Conservation (phyloP, 2,329 filamentous ascomycete species). For the Hypoxylon rubiginosum region DNA sequence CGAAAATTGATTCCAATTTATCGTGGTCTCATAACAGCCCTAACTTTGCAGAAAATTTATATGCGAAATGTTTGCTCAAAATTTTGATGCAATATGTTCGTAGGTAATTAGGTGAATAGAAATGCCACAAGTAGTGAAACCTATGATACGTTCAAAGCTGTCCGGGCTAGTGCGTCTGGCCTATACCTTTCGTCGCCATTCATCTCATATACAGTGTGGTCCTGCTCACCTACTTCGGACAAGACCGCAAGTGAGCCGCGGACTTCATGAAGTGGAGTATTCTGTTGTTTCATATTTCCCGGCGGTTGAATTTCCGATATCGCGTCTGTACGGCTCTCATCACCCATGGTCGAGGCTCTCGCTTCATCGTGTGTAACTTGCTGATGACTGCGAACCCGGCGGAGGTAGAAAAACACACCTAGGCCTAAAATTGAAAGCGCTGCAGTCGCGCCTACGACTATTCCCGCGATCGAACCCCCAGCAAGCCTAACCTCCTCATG, state of each 20-base stretch:
- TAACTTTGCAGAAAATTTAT: too few relatives aligned
- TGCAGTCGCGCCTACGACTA: conserved; percentile 14
- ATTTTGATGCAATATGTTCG: too few relatives aligned
- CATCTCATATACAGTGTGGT: conserved; percentile 14
- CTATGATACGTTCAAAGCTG: too few relatives aligned
- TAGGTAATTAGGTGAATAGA: too few relatives aligned
- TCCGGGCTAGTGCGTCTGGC: neutral
- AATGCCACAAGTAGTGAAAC: too few relatives aligned
- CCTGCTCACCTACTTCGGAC: conserved; percentile 16
- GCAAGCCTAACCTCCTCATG: neutral
- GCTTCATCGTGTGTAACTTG: neutral
- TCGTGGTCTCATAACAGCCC: too few relatives aligned
- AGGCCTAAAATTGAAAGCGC: conserved; percentile 3
- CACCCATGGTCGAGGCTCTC: neutral
- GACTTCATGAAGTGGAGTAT: conserved; percentile 1
- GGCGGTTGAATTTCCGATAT: neutral
- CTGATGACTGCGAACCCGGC: neutral
- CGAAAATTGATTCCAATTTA: too few relatives aligned
- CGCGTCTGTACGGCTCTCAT: neutral
- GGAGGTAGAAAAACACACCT: conserved; percentile 13
- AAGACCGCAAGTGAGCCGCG: neutral
- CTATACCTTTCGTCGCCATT: neutral
- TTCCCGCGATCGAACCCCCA: conserved; percentile 14
- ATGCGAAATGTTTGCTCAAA: too few relatives aligned
- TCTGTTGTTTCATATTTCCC: conserved; percentile 1